Conservation (phyloP, 2,329 filamentous ascomycete genomes). For the Fusarium pseudonygamai region DNA sequence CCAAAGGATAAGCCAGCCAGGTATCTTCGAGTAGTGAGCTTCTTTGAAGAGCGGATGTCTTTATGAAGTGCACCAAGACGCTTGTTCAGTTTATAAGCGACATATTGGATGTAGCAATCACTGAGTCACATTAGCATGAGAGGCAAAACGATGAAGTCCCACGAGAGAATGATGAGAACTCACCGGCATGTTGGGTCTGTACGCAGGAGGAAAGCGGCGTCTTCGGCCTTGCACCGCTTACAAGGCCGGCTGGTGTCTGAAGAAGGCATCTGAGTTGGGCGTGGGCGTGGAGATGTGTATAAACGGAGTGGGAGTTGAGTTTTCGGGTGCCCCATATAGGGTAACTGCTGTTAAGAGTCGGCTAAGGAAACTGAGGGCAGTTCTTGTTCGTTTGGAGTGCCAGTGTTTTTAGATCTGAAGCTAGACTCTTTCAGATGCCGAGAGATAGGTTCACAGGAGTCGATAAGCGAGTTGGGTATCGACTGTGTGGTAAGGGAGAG, state of each 20-base stretch:
- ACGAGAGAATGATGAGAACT: not conserved
- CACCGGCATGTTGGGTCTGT: conserved; percentile 48
- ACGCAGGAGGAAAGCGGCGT: conserved; percentile 45
- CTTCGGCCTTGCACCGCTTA: conserved; percentile 46
- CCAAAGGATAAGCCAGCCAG: conserved; percentile 86
- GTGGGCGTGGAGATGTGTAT: not conserved
- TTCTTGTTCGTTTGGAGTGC: not conserved
- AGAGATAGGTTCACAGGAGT: not conserved
- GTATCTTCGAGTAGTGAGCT: conserved; percentile 57
- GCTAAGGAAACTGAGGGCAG: not conserved
- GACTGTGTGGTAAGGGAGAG: conserved; percentile 5
- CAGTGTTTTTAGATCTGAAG: not conserved
- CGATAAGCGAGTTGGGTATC: conserved; percentile 8
- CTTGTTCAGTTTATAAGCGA: conserved; percentile 81
- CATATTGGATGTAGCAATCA: conserved; percentile 80
- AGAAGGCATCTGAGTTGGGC: conserved; percentile 27
- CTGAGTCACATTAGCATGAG: conserved; percentile 38
- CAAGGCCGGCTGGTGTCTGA: conserved; percentile 42
- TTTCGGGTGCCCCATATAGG: conserved; percentile 29
- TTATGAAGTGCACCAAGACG: conserved; percentile 66
- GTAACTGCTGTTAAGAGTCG: conserved; percentile 18
- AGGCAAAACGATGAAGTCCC: not conserved
- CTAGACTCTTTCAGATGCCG: not conserved
- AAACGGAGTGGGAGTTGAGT: not conserved
- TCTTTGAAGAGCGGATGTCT: conserved; percentile 53